Conservation (phyloP, 805 yeast species). For the Kodamaea neixiangensis region DNA sequence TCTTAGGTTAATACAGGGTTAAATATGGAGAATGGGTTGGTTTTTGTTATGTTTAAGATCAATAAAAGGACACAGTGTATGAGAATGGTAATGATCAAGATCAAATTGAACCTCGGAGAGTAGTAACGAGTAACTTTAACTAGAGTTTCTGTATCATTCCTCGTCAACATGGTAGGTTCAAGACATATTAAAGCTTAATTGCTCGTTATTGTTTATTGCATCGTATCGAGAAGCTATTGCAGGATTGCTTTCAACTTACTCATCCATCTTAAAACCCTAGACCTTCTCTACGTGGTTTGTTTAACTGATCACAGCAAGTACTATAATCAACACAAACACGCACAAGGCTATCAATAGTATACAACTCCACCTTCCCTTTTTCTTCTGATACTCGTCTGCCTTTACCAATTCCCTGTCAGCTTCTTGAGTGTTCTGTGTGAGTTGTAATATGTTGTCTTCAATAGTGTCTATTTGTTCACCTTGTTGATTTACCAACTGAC, state of each 20-base stretch:
- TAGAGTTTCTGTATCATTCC: too few species aligned
- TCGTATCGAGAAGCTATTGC: neutral
- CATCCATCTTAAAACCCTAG: neutral
- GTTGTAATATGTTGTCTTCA: slow-evolving; percentile 71
- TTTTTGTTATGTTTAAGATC: neutral
- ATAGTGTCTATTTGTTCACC: slow-evolving; percentile 83
- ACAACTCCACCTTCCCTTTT: slow-evolving; percentile 73
- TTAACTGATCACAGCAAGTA: slow-evolving; percentile 54
- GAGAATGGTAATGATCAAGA: too few species aligned
- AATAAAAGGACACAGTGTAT: neutral
- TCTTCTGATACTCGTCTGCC: slow-evolving; percentile 75
- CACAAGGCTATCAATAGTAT: slow-evolving; percentile 59
- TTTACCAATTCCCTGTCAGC: slow-evolving; percentile 70
- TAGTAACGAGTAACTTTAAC: neutral
- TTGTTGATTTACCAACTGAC: slow-evolving; percentile 77
- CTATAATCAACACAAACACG: slow-evolving; percentile 57
- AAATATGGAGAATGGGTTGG: neutral
- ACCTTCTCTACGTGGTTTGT: neutral
- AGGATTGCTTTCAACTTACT: neutral
- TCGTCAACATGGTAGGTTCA: neutral
- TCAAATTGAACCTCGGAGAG: too few species aligned
- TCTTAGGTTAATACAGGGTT: slow-evolving; percentile 1
- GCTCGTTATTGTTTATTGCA: neutral
- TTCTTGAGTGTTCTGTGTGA: slow-evolving; percentile 63
- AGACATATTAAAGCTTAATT: neutral